Evolutionary conservation across 257 asterid species (phyloP).

Genomic region (Lycium barbarum): DNA sequence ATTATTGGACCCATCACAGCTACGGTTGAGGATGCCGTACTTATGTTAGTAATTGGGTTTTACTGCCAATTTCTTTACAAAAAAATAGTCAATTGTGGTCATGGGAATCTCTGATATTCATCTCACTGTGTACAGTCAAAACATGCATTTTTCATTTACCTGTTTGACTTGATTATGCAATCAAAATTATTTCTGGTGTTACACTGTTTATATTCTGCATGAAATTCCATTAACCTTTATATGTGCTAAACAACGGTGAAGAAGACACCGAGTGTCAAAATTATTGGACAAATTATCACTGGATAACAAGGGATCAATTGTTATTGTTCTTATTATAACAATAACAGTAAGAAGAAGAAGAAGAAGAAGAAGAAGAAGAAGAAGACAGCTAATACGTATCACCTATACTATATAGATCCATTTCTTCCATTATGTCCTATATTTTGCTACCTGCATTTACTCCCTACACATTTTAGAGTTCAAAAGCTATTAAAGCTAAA

Average conservation of each 20-base stretch:
- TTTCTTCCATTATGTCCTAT: background rate
- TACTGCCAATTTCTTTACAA: slow-evolving; percentile 2
- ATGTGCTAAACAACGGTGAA: background rate
- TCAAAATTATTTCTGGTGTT: background rate
- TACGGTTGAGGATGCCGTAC: slow-evolving; percentile 85
- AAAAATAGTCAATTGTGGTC: slow-evolving; percentile 10
- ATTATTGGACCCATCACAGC: slow-evolving; percentile 90
- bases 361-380: no score
- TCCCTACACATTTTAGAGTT: background rate
- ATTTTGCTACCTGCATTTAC: background rate
- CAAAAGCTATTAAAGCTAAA: background rate
- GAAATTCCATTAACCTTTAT: background rate
- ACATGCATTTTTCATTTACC: background rate
- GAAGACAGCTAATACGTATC: background rate
- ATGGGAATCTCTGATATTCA: background rate
- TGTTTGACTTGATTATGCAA: background rate
- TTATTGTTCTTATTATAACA: no score
- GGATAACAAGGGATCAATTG: background rate
- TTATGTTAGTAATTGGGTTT: slow-evolving; percentile 71
- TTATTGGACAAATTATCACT: background rate
- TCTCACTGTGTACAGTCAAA: background rate
- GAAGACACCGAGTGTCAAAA: background rate
- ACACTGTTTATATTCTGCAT: background rate
- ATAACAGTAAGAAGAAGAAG: no score
- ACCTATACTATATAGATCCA: background rate